Conservation (phyloP, 2,329 filamentous ascomycete species). For the Aspergillus fijiensis region DNA sequence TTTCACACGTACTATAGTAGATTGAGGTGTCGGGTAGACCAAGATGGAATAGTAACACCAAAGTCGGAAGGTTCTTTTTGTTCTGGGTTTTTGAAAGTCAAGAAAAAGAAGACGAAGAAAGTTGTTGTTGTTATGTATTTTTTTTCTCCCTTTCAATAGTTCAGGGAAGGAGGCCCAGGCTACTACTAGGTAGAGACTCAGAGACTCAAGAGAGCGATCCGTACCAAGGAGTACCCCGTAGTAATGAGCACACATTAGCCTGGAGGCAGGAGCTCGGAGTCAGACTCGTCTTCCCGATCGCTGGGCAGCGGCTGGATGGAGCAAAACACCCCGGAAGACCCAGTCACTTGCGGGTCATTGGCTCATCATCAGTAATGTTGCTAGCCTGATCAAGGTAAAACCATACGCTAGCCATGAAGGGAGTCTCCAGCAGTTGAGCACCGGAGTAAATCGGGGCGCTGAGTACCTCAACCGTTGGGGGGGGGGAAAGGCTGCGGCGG, state of each 20-base stretch:
- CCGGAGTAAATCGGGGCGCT: constrained; percentile 22
- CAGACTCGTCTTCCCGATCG: neutral
- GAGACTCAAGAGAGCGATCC: neutral
- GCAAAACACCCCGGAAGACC: constrained; percentile 2
- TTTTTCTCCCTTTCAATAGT: neutral
- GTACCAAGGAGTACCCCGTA: constrained; percentile 10
- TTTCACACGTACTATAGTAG: neutral
- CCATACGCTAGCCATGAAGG: constrained; percentile 5
- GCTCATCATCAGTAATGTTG: neutral
- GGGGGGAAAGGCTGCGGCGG: neutral
- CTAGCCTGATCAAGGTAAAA: constrained; percentile 1
- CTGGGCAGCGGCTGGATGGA: neutral
- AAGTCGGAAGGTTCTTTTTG: no score
- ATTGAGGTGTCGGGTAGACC: no score
- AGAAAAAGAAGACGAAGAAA: neutral
- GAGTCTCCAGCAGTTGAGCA: constrained; percentile 15
- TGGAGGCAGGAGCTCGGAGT: neutral
- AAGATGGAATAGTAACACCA: no score
- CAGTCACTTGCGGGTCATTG: neutral
- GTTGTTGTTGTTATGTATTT: neutral
- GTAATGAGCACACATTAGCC: constrained; percentile 5
- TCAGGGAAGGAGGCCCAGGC: neutral
- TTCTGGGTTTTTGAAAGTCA: no score
- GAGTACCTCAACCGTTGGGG: constrained; percentile 13
- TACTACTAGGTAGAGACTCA: no score